These are phyloP conservation scores for Piper betle DNA, from an alignment of 164 flowering plant species.

Conservation along the genomic window DNA sequence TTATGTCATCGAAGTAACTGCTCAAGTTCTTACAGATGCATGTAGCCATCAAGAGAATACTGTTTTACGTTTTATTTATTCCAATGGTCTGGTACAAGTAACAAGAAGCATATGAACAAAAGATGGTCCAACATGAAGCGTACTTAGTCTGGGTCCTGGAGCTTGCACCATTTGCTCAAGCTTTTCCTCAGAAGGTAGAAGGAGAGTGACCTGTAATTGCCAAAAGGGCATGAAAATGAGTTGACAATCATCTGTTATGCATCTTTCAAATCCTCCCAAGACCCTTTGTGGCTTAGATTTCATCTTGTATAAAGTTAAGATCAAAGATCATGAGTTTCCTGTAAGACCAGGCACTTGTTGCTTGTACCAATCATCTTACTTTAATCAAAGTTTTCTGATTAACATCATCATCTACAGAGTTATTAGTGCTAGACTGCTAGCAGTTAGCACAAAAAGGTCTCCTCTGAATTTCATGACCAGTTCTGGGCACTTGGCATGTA, in stretches of 20 bases:
- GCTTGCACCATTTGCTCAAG: no score
- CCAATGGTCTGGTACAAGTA: no score
- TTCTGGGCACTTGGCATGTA: neutral
- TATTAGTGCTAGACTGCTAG: neutral
- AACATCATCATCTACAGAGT: neutral
- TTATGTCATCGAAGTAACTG: neutral
- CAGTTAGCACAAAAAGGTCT: neutral
- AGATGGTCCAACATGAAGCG: no score
- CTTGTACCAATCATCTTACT: neutral
- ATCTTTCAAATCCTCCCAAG: neutral
- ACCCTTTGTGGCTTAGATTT: constrained; percentile 1
- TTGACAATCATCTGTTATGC: neutral
- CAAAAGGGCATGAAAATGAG: neutral
- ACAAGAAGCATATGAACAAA: no score
- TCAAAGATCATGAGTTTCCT: neutral
- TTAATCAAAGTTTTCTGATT: neutral
- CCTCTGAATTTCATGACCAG: neutral
- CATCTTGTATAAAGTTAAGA: neutral
- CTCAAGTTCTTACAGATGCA: neutral
- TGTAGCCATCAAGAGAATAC: neutral
- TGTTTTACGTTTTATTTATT: neutral
- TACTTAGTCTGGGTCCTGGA: no score
- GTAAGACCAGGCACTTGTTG: neutral
- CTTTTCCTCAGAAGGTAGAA: no score
- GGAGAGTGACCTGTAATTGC: no score